These are phyloP conservation scores for Kernera saxatilis DNA, from an alignment of 345 rosid species.

Conservation along the genomic window DNA sequence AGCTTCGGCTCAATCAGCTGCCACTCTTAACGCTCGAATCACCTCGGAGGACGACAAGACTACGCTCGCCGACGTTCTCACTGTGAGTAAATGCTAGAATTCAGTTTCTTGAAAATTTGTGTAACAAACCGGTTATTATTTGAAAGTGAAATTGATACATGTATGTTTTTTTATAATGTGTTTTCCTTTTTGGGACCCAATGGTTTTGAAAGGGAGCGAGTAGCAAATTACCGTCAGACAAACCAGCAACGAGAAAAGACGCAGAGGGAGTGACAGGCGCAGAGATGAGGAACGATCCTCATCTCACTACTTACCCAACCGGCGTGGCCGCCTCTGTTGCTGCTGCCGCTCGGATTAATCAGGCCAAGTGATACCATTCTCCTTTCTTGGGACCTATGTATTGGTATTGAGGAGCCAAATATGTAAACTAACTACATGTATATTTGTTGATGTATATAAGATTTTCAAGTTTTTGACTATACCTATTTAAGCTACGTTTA, in stretches of 20 bases:
- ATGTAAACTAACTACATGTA: not conserved
- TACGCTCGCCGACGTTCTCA: slow-evolving; percentile 56
- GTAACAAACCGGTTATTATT: not conserved
- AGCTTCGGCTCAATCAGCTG: slow-evolving; percentile 76
- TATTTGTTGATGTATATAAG: slow-evolving; percentile 5
- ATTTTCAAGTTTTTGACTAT: not conserved
- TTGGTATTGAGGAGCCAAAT: not conserved
- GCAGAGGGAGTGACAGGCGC: slow-evolving; percentile 77
- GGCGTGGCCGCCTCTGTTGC: slow-evolving; percentile 78
- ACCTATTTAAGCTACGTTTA: not conserved
- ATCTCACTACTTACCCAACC: slow-evolving; percentile 59
- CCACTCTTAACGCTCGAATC: slow-evolving; percentile 52
- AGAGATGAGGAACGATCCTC: slow-evolving; percentile 80
- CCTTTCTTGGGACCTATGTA: not conserved
- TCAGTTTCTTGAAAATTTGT: not conserved
- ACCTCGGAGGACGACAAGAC: slow-evolving; percentile 48
- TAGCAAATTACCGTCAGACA: slow-evolving; percentile 51
- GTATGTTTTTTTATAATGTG: not conserved
- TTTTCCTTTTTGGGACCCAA: not conserved
- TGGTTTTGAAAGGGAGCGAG: slow-evolving; percentile 53
- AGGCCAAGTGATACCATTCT: slow-evolving; percentile 24
- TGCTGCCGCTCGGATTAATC: slow-evolving; percentile 78
- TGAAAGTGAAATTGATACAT: not conserved
- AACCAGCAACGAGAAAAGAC: slow-evolving; percentile 57
- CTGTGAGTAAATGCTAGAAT: slow-evolving; percentile 31